A percentile compares a stretch with the other conserved stretches of the same genome.
These are phyloP conservation scores for Nannochloris sp. DNA, from an alignment of 139 green algal species.

Conservation along the genomic window DNA sequence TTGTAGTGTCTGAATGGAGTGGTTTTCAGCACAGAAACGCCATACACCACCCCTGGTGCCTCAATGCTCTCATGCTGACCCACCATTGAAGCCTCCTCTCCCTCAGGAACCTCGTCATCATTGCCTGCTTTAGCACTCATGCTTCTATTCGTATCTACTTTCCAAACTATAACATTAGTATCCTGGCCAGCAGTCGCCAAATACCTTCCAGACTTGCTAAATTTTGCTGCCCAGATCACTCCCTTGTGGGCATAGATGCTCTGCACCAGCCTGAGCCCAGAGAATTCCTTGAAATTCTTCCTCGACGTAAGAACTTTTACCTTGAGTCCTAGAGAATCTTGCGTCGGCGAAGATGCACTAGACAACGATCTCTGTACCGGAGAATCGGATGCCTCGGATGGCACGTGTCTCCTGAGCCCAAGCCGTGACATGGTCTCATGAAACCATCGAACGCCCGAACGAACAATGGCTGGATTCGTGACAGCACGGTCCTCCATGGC, in stretches of 20 bases:
- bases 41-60: not conserved
- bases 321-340: conserved; percentile 14
- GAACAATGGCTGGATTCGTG: not conserved
- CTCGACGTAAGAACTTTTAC: conserved; percentile 47
- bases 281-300: conserved; percentile 59
- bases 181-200: conserved; percentile 84
- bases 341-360: not conserved
- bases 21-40: conserved; percentile 14
- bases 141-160: conserved; percentile 26
- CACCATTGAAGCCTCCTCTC: not conserved
- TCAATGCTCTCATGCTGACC: not conserved
- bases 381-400: not conserved
- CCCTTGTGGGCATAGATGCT: conserved; percentile 37
- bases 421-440: not conserved
- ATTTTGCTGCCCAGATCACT: conserved; percentile 70
- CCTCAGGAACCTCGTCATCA: not conserved
- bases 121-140: not conserved
- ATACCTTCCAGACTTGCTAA: conserved; percentile 57
- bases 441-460: not conserved
- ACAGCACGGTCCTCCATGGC: not conserved
- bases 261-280: conserved; percentile 53
- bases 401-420: not conserved
- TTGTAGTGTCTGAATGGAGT: conserved; percentile 22
- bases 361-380: not conserved
- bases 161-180: conserved; percentile 60